Conservation (phyloP, 2,329 filamentous ascomycete genomes). For the Pleomassaria siparia region DNA sequence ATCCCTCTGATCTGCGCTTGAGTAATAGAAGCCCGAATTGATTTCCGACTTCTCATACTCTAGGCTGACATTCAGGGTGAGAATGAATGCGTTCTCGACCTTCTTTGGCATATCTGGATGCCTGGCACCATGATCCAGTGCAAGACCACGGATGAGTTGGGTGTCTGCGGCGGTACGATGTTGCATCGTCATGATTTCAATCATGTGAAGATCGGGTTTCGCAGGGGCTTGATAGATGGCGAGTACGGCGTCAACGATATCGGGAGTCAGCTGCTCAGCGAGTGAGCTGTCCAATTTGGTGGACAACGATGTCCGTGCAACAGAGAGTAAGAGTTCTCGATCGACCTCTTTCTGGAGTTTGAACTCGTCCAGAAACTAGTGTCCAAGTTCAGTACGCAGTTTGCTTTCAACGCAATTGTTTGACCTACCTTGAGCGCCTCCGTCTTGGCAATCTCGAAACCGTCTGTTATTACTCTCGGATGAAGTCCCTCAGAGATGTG, state of each 20-base stretch:
- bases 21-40: slow-evolving; percentile 99
- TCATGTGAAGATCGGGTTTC: slow-evolving; percentile 98
- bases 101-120: slow-evolving; percentile 98
- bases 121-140: slow-evolving; percentile 90
- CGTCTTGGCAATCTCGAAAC: slow-evolving; percentile 93
- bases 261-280: slow-evolving; percentile 86
- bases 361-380: slow-evolving; percentile 87
- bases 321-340: slow-evolving; percentile 87
- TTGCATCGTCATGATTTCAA: slow-evolving; percentile 99
- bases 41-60: slow-evolving; percentile 99
- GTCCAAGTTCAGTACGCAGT: neutral
- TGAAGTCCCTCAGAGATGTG: slow-evolving; percentile 97
- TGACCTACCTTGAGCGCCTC: slow-evolving; percentile 77
- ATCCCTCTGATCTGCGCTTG: slow-evolving; percentile 91
- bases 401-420: neutral
- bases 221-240: slow-evolving; percentile 86
- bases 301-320: slow-evolving; percentile 89
- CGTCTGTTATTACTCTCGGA: slow-evolving; percentile 93
- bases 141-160: slow-evolving; percentile 89
- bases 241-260: slow-evolving; percentile 94
- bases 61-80: slow-evolving; percentile 93
- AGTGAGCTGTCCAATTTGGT: slow-evolving; percentile 92
- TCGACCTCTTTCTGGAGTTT: slow-evolving; percentile 88
- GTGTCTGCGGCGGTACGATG: slow-evolving; percentile 95
- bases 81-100: slow-evolving; percentile 91